These are phyloP conservation scores for Lasiosphaeria ovina DNA, from an alignment of 495 filamentous ascomycete species.

Conservation along the genomic window DNA sequence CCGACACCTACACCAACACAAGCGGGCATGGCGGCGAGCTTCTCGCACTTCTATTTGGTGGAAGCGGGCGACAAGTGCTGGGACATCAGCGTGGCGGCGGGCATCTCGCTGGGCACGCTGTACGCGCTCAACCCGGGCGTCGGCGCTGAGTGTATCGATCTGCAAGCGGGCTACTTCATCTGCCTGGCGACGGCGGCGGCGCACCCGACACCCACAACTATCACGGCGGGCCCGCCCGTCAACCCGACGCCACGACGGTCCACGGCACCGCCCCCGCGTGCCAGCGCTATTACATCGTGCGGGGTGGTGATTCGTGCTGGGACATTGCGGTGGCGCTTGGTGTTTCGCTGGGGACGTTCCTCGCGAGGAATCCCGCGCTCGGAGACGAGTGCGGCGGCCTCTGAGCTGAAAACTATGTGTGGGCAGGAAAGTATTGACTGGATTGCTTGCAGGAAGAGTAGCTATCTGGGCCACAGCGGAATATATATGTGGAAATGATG, in stretches of 20 bases:
- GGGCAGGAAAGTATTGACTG: too few species aligned
- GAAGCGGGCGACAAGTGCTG: conserved; percentile 16
- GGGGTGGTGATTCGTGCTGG: conserved; percentile 9
- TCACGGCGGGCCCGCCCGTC: conserved; percentile 5
- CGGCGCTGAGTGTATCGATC: neutral
- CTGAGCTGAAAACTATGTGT: too few species aligned
- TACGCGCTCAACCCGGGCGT: conserved; percentile 3
- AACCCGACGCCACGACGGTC: conserved; percentile 4
- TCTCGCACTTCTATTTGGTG: conserved; percentile 8
- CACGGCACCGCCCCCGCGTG: conserved; percentile 2
- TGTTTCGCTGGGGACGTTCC: conserved; percentile 15
- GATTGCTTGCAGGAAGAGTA: too few species aligned
- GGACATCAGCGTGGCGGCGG: conserved; percentile 5
- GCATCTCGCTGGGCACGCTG: conserved; percentile 3
- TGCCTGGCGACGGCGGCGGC: conserved; percentile 2
- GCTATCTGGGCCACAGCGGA: too few species aligned
- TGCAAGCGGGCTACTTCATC: neutral
- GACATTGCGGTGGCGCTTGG: conserved; percentile 6
- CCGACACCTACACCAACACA: conserved; percentile 7
- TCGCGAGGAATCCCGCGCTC: conserved; percentile 23
- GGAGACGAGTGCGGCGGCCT: conserved; percentile 18
- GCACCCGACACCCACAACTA: conserved; percentile 3
- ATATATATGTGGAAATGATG: too few species aligned
- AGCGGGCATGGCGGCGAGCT: conserved; percentile 2
- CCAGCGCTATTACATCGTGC: conserved; percentile 6